A percentile compares a stretch with the other conserved stretches of the same genome.
Evolutionary conservation across 768 basidiomycete species (phyloP).

Genomic region (Krasilnikovozyma curviuscula): DNA sequence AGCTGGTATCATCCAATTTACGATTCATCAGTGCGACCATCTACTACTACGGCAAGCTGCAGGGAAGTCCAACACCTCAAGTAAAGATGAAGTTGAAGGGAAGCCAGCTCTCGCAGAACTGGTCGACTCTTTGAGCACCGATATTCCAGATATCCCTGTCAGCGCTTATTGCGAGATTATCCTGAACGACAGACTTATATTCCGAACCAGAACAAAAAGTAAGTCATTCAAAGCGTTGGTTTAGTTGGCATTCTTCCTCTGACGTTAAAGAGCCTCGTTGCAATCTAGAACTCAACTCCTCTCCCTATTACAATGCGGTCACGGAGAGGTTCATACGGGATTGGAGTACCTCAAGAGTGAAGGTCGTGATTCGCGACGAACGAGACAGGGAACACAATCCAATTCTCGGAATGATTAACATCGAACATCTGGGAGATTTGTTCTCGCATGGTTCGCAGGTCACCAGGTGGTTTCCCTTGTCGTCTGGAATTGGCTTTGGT

Average conservation of each 20-base stretch:
- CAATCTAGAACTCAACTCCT: constrained; percentile 19
- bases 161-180: constrained; percentile 20
- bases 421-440: constrained; percentile 16
- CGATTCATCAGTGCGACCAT: not conserved
- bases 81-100: not conserved
- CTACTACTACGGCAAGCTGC: not conserved
- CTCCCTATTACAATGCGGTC: constrained; percentile 26
- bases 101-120: constrained; percentile 2
- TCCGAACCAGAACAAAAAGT: constrained; percentile 25
- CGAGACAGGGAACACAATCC: constrained; percentile 23
- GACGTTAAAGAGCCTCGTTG: too few species aligned
- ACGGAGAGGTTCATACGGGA: constrained; percentile 26
- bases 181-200: constrained; percentile 25
- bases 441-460: constrained; percentile 20
- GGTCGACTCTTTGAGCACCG: not conserved
- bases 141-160: not conserved
- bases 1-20: constrained; percentile 5
- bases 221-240: too few species aligned
- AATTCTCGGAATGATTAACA: constrained; percentile 16
- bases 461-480: constrained; percentile 12
- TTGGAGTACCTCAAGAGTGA: constrained; percentile 22
- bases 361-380: constrained; percentile 25
- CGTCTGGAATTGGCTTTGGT: too few species aligned
- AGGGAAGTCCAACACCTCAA: not conserved
- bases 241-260: too few species aligned